phyloP scores from a whole-genome alignment of 2,329 filamentous ascomycete genomes.

The Drechslera avenae region DNA sequence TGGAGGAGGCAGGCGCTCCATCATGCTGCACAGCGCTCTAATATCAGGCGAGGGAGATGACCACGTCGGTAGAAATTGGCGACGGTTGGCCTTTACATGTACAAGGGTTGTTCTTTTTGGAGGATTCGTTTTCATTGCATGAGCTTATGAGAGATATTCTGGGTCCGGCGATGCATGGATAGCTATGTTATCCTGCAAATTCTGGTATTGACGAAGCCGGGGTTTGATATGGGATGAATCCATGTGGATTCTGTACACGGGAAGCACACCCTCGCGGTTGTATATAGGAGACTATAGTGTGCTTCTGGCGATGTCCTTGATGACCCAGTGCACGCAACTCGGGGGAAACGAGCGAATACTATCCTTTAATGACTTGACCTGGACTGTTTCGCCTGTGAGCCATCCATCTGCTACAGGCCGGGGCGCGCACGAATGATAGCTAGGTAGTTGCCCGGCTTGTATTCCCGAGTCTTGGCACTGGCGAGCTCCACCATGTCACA shows the following conservation, averaged over 20 bases:
- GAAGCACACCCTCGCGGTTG: constrained; percentile 11
- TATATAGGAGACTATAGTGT: constrained; percentile 13
- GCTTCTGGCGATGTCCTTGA: constrained; percentile 20
- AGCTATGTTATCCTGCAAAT: constrained; percentile 9
- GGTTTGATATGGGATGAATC: not conserved
- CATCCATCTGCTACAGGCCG: not conserved
- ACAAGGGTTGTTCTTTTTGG: constrained; percentile 4
- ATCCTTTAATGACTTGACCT: constrained; percentile 3
- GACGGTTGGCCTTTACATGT: constrained; percentile 21
- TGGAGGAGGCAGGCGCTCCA: constrained; percentile 50
- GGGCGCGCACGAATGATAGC: not conserved
- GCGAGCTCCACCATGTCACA: constrained; percentile 2
- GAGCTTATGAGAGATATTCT: constrained; percentile 41
- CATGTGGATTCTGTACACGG: not conserved
- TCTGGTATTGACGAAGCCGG: constrained; percentile 12
- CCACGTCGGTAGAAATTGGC: constrained; percentile 18
- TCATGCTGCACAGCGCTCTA: constrained; percentile 36
- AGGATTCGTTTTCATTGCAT: constrained; percentile 21
- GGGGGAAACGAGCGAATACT: constrained; percentile 13
- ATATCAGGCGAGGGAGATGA: constrained; percentile 24
- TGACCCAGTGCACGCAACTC: constrained; percentile 2
- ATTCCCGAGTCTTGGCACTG: constrained; percentile 5
- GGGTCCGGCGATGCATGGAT: constrained; percentile 16
- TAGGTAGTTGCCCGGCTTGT: not conserved
- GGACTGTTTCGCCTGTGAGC: not conserved